Base-by-base conservation (phyloP, 192 early-diverging fungal species). In the Podila horticola region DNA sequence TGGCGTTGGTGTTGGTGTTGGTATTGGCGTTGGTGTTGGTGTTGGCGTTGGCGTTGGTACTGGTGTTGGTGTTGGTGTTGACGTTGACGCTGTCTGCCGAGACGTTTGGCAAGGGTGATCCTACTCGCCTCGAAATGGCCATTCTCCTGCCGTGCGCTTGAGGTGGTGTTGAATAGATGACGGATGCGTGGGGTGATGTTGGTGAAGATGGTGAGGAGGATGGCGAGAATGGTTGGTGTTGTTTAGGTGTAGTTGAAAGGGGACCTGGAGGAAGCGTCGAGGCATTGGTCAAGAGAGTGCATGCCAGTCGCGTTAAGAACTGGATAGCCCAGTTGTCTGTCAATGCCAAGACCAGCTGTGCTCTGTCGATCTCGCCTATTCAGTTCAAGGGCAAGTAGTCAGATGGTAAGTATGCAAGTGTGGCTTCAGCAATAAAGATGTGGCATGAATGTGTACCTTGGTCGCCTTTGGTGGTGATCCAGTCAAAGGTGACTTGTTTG, bases 401-500 rank as follows among this genome's bases (percentile, higher is more conserved):
- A 8, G 62, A 45, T 0, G 20, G 64, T 34, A 49, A 34, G 17
- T 9, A 48, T 31, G 49, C 13, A 29, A n/a, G 26, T 36, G 10
- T 10, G 29, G 38, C 5, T 38, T 19, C 3, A 66, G 19, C 20
- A 22, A 72, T 58, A 26, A 36, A 58, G 17, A 19, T 5, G 11
- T 10, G 24, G 15, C 9, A 17, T 15, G 17, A 15, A 31, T 55
- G 45, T 58, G 75, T 84, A 81, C 83, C 87, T 74, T 74, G 71
- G 30, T 82, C 83, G 30, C 87, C 85, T 67, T 88, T 84, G 31
- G 82, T 67, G 10, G 76, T 48, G 2, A 83, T 79, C 92, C 92
- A 94, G 82, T 90, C 91, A 68, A 91, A 84, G 19, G 91, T 92
- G 49, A 94, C 88, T 70, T 92, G 89, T 48, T 89, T 82, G n/a